Base-by-base conservation (phyloP, 139 green algal genomes). In the Desmodesmus armatus region DNA sequence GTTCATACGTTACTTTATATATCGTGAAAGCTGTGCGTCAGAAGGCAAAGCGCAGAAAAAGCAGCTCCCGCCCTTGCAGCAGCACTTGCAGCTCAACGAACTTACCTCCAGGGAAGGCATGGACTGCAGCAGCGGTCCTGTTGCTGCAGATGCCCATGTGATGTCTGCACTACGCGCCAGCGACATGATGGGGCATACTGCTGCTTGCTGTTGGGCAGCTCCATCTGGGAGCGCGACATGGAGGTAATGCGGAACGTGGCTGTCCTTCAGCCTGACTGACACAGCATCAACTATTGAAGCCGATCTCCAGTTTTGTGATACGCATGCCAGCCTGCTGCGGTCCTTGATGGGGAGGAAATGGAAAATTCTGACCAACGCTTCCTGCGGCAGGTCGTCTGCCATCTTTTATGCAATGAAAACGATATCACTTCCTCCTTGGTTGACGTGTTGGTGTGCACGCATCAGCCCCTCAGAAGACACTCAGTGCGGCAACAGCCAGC, bases 261-360 rank as follows among this genome's bases (percentile, higher is more conserved):
- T 40, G 19, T 63, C 41, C 39, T 75, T 27, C 6, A 84, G 78
- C 43, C 77, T 84, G 19, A 84, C 41, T 23, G 29, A 31, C 41
- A 84, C 78, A 2, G 78, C 78, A 67, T 84, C 78, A 15, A 84
- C 43, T 0, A 35, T 31, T 49, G 78, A n/a, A 17, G 78, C 78
- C 41, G 53, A 31, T 4, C 63, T 39, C 78, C 78, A 84, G 37
- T 62, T 6, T 27, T 37, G 33, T 6, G n/a, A 84, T 25, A 84
- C 78, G 40, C 78, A 84, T 17, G 78, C 62, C 4, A 77, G 31
- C 2, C 29, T 17, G 35, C 78, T 77, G 41, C 78, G 41, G 33
- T 84, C 62, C 62, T 76, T 84, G 29, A 84, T 84, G 3, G 78
- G 78, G 23, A 84, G 31, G 62, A 51, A 84, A 55, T 84, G 78